Evolutionary conservation across 768 basidiomycete genomes (phyloP), one percentile per base, ranked within the genome.

Genomic region (Naganishia vaughanmartiniae): DNA sequence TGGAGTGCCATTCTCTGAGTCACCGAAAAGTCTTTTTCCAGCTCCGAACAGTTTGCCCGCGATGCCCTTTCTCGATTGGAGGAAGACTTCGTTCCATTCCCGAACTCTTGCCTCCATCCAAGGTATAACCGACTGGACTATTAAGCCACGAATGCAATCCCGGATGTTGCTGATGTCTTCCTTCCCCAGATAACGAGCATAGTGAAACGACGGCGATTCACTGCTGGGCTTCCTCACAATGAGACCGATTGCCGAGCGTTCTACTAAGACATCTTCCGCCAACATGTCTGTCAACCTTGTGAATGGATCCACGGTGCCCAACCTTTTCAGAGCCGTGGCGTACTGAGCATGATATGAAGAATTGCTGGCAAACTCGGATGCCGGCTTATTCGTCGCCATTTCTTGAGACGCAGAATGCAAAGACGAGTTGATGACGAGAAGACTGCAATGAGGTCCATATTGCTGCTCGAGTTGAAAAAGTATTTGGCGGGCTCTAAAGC

Each of bases 31-130:
- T 68, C 81, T 82, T 21, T 83, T 60, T 0, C 83, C 83, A 1
- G 81, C 83, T 2, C 79, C 79, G 71, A 84, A 83, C 4, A 84
- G 71, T 26, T 83, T 74, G 0, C 82, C 82, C 0, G 83, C 82
- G 34, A 84, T 74, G 10, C 82, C 78, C 72, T 78, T 31, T 45
- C 80, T 51, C 56, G 84, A 84, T 19, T 78, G 77, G 33, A 81
- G 79, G 46, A 81, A 72, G 73, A 83, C 54, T 77, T 98, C 94
- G 78, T 96, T 97, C 92, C 93, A 95, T 73, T 95, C 91, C 55
- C 92, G 74, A 6, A 94, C 90, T 79, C 89, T 89, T 76, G 89
- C 91, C 82, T 98, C 95, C 92, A 98, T 94, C 91, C 91, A 97
- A 0, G 94, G 94, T 2, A 97, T 80, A 54, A 98, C 81, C 77